phyloP scores from a whole-genome alignment of 176 grass and related monocot genomes.

The Raddia distichophylla region DNA sequence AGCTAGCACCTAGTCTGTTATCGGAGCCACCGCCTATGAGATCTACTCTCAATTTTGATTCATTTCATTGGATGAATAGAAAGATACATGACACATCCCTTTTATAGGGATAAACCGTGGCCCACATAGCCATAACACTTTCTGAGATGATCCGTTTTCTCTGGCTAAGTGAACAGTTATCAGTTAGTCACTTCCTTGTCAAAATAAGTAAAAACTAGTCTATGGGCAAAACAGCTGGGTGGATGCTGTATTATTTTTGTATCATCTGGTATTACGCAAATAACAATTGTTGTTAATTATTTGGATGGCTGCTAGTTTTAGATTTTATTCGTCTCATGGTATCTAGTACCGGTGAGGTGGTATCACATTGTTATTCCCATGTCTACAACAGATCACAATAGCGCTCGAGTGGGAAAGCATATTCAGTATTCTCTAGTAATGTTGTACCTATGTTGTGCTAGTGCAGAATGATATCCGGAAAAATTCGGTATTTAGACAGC shows the following conservation, averaged over 20 bases:
- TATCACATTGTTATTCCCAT: constrained; percentile 11
- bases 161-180: neutral
- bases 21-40: too few relatives aligned
- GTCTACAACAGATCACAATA: constrained; percentile 10
- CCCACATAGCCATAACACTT: too few relatives aligned
- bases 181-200: neutral
- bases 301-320: neutral
- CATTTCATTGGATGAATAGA: too few relatives aligned
- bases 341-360: neutral
- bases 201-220: constrained; percentile 1
- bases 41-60: too few relatives aligned
- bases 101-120: too few relatives aligned
- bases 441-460: constrained; percentile 25
- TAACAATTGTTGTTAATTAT: neutral
- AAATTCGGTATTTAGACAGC: constrained; percentile 88
- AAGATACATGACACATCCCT: too few relatives aligned
- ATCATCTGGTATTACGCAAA: neutral
- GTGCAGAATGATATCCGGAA: constrained; percentile 96
- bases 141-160: neutral
- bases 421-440: constrained; percentile 16
- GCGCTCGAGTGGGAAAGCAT: constrained; percentile 5
- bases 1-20: too few relatives aligned
- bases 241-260: neutral
- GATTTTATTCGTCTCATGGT: neutral
- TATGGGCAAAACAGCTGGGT: constrained; percentile 2